Evolutionary conservation across 768 basidiomycete species (phyloP).

Genomic region (Filobasidium wieringae): DNA sequence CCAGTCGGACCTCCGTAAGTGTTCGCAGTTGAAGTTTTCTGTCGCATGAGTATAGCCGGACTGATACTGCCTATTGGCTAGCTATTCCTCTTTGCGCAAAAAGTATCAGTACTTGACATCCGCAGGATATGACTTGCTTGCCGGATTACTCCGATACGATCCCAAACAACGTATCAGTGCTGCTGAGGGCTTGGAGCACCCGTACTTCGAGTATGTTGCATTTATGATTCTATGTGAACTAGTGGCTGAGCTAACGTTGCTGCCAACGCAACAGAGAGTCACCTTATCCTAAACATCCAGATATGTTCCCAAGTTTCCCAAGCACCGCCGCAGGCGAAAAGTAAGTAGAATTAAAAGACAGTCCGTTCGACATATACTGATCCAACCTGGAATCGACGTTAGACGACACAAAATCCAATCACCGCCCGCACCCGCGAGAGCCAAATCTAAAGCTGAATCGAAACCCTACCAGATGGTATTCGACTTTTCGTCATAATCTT

Average conservation of each 20-base stretch:
- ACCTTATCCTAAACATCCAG: conserved; percentile 88
- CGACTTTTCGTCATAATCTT: too few species aligned
- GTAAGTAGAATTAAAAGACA: background rate
- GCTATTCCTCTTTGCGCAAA: conserved; percentile 51
- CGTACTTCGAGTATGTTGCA: conserved; percentile 76
- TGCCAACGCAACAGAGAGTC: conserved; percentile 54
- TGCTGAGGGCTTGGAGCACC: conserved; percentile 77
- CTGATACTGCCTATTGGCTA: conserved; percentile 13
- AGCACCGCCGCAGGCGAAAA: conserved; percentile 93
- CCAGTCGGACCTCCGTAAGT: conserved; percentile 35
- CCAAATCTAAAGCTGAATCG: background rate
- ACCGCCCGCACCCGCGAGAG: conserved; percentile 23
- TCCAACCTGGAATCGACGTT: too few species aligned
- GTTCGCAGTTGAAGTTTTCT: background rate
- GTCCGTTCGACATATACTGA: background rate
- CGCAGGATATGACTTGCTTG: conserved; percentile 72
- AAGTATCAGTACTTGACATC: conserved; percentile 75
- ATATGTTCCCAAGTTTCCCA: conserved; percentile 89
- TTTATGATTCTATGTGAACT: too few species aligned
- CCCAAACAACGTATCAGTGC: conserved; percentile 76
- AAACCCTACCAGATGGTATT: too few species aligned
- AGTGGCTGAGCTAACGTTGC: too few species aligned
- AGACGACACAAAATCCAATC: conserved; percentile 25
- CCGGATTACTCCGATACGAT: conserved; percentile 74
- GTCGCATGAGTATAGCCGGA: background rate